Conservation (phyloP, 2,329 filamentous ascomycete species). For the Cercospora sesami region DNA sequence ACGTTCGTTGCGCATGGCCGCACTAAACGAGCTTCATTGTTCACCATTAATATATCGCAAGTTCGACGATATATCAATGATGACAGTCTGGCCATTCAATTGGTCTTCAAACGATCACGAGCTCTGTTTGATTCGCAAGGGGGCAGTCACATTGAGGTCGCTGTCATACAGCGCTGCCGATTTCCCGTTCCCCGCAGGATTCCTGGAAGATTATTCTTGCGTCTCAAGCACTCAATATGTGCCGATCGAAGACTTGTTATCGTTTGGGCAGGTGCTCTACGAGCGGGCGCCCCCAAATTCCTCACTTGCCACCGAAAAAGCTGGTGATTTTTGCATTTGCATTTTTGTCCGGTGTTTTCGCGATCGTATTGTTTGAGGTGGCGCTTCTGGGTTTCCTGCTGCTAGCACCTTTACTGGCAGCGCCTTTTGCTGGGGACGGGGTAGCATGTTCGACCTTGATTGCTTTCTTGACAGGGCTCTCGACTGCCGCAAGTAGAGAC, state of each 20-base stretch:
- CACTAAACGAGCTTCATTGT: not conserved
- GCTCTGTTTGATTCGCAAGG: not conserved
- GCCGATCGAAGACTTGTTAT: not conserved
- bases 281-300: not conserved
- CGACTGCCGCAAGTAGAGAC: constrained; percentile 31
- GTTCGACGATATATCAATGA: not conserved
- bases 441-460: constrained; percentile 34
- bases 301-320: constrained; percentile 54
- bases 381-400: constrained; percentile 55
- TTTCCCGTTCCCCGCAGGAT: not conserved
- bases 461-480: constrained; percentile 43
- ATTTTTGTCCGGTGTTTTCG: constrained; percentile 48
- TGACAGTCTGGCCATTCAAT: not conserved
- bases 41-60: not conserved
- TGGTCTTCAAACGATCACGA: not conserved
- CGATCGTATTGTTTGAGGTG: constrained; percentile 55
- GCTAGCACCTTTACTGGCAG: constrained; percentile 18
- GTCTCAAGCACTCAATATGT: not conserved
- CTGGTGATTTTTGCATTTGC: constrained; percentile 60
- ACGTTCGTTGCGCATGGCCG: not conserved
- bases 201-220: not conserved
- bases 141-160: not conserved
- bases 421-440: constrained; percentile 29
- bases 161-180: not conserved
- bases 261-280: not conserved